Evolutionary conservation across 1,139 yeast genomes (phyloP).

Genomic region (Pneumocystis wakefieldiae): DNA sequence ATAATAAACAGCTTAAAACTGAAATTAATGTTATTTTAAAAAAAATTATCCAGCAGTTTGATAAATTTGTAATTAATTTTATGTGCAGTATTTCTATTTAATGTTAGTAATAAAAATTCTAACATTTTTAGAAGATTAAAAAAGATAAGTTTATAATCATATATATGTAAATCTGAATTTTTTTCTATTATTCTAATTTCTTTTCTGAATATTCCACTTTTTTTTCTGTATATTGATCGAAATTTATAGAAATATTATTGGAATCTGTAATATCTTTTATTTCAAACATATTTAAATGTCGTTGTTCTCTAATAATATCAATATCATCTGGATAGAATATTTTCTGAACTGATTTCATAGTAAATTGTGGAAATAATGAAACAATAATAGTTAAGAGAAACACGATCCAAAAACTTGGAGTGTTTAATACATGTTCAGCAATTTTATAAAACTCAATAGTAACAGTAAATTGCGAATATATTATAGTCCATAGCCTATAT

Average conservation of each 20-base stretch:
- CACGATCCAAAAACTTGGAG: slow-evolving; percentile 70
- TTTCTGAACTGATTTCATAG: slow-evolving; percentile 47
- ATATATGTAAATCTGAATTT: background rate
- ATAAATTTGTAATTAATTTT: background rate
- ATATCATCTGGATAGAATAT: slow-evolving; percentile 60
- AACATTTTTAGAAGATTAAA: background rate
- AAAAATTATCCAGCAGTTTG: background rate
- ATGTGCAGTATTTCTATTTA: background rate
- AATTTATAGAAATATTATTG: background rate
- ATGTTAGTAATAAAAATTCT: background rate
- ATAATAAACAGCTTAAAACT: background rate
- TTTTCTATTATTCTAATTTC: background rate
- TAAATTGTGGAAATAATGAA: slow-evolving; percentile 65
- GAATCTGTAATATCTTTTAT: background rate
- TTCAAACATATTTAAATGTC: slow-evolving; percentile 17
- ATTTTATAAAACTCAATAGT: slow-evolving; percentile 64
- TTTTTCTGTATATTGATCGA: background rate
- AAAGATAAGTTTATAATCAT: background rate
- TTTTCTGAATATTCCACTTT: too few relatives aligned
- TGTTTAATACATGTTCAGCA: slow-evolving; percentile 59
- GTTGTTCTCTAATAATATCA: slow-evolving; percentile 67
- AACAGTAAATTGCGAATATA: slow-evolving; percentile 53
- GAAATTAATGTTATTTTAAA: background rate
- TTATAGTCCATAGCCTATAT: slow-evolving; percentile 53
- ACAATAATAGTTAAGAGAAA: slow-evolving; percentile 53